Evolutionary conservation across 108 stramenopile genomes (phyloP), one percentile per base, ranked within the genome.

Genomic region (Schizochytrium sp.): DNA sequence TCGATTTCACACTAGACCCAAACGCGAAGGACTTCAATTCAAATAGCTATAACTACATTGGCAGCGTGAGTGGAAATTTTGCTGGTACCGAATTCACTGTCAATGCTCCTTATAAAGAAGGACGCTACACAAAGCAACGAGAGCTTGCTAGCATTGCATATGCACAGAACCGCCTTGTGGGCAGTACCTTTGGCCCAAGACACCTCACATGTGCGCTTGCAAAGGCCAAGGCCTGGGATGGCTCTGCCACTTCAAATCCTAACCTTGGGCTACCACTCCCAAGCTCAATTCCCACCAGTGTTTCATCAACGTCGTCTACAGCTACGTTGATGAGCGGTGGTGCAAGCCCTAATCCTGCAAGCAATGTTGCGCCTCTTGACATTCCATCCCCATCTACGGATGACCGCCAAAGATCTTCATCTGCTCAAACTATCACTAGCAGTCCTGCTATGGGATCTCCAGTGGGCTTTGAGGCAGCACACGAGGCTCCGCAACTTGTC

Each of bases 1-100:
- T 83, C 19, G 73, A 83, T n/a, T n/a, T 83, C 73, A 53, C 73
- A 5, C 19, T 83, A 19, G 73, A 83, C 53, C 73, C 46, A 19
- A 46, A 53, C 4, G 17, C 49, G 49, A 83, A 83, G 45, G 73
- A 83, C 73, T 83, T 83, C 40, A 8, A 17, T 0, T 50, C 49
- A 7, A 53, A 7, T 4, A 53, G 73, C 17, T 50, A 47, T n/a
- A 83, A 83, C 73, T 83, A 83, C 17, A 17, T 83, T 19, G 73
- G 73, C 49, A 53, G 49, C 19, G 73, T 83, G 19, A 47, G 38
- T 83, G 73, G 49, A 4, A 83, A 83, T 50, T 13, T 53, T 42
- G 8, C 73, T 4, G 73, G 73, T 19, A 83, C 50, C 4, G 73
- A 83, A 50, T 53, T 53, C 73, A 83, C 73, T 12, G 73, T 83